These are phyloP conservation scores for Syzygium aqueum DNA, from an alignment of 345 rosid genomes.

Conservation along the genomic window DNA sequence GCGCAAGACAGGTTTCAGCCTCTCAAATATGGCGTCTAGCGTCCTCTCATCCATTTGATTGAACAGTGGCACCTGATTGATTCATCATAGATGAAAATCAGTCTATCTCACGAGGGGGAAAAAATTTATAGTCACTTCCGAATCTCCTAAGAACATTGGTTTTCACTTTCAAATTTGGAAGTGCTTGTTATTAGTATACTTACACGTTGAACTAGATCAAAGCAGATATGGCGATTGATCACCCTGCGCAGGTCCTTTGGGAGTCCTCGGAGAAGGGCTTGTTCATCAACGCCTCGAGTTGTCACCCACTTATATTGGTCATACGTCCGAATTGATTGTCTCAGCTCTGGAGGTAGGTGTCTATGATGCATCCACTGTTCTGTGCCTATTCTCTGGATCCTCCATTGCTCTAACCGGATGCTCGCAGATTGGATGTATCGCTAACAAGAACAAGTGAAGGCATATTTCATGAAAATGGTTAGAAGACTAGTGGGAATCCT, in stretches of 20 bases:
- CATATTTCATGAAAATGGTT: background rate
- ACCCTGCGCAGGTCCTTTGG: conserved; percentile 63
- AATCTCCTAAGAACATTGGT: background rate
- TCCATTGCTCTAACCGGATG: conserved; percentile 66
- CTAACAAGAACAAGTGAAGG: conserved; percentile 9
- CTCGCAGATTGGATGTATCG: conserved; percentile 62
- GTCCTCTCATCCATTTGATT: conserved; percentile 12
- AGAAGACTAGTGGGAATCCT: background rate
- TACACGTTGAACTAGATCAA: conserved; percentile 70
- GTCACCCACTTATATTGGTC: conserved; percentile 69
- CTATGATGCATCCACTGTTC: conserved; percentile 26
- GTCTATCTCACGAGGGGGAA: background rate
- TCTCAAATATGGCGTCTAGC: conserved; percentile 19
- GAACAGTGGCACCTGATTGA: conserved; percentile 16
- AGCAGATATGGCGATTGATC: conserved; percentile 66
- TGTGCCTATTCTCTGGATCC: conserved; percentile 42
- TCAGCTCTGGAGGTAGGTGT: conserved; percentile 43
- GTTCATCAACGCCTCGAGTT: conserved; percentile 62
- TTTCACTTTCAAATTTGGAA: background rate
- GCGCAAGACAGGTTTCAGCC: conserved; percentile 10
- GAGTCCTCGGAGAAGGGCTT: conserved; percentile 41
- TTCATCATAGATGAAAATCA: background rate
- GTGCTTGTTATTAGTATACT: conserved; percentile 4
- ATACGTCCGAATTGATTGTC: conserved; percentile 34
- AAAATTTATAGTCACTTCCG: background rate